Base-by-base conservation (phyloP, 371 early-diverging fungal genomes). In the Massospora cicadina region DNA sequence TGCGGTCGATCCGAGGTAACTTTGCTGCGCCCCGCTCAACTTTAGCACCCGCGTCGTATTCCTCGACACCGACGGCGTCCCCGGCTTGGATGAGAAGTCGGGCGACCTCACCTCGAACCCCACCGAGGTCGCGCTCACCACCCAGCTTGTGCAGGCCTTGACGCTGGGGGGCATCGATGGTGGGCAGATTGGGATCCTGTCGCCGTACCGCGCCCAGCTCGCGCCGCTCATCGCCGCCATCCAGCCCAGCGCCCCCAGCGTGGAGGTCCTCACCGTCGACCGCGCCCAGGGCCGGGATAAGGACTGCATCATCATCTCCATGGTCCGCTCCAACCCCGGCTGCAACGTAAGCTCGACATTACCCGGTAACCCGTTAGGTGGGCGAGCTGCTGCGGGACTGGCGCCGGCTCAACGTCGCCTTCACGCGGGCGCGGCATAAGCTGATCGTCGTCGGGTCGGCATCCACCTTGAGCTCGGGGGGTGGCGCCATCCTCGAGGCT, bases 381-480 rank as follows among this genome's bases (percentile, higher is more conserved):
- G 96, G 97, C 29, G 91, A 93, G 33, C 72, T 98, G 13, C 71
- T 98, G 54, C 76, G 81, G 65, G 94, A 95, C 69, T 93, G 92
- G 90, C 80, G 91, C 31, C 83, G 99, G 26, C 75, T 99, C 67
- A 99, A 99, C 71, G 99, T 99, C 10, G 99, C 98, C 0, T 76
- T 99, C 43, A 99, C 98, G 2, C 76, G 99, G 53, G 95, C 99
- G 0, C 89, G 86, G 67, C 71, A 69, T 33, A 95, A 95, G 68
- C 71, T 99, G n/a, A 80, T 96, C 33, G 72, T 98, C 2, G 75
- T 98, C 67, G 98, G 98, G 0, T 92, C 91, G 0, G 65, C 67
- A 3, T 70, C 71, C 1, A 91, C 92, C 0, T 70, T 91, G 24
- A 31, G 31, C 25, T 21, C 17, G 7, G 60, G 57, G 26, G 57